Conservation (phyloP, 768 basidiomycete genomes). For the Suillus bovinus region DNA sequence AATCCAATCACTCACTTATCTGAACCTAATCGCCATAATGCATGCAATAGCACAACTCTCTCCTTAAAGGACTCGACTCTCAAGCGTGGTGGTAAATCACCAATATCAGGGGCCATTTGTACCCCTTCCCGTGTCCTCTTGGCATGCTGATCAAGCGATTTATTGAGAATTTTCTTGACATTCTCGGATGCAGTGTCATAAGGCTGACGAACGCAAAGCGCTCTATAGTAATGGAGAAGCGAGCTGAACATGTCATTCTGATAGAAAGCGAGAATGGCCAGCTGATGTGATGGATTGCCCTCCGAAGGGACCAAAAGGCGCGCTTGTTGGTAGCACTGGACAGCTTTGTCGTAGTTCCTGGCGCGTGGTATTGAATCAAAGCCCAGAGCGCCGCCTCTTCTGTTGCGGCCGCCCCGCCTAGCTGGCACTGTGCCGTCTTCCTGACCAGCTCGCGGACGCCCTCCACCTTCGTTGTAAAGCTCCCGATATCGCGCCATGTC, state of each 20-base stretch:
- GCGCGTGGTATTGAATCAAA: conserved; percentile 52
- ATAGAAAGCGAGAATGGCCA: conserved; percentile 90
- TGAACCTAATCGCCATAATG: conserved; percentile 57
- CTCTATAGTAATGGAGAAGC: conserved; percentile 86
- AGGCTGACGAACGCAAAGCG: conserved; percentile 81
- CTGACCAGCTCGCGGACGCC: conserved; percentile 65
- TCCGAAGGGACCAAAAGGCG: conserved; percentile 79
- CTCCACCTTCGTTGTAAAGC: conserved; percentile 75
- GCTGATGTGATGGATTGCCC: conserved; percentile 94
- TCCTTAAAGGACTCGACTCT: conserved; percentile 70
- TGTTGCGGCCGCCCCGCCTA: conserved; percentile 44
- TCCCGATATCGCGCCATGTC: conserved; percentile 95
- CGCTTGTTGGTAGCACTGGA: conserved; percentile 85
- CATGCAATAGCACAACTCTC: conserved; percentile 75
- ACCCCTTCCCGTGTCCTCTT: conserved; percentile 42
- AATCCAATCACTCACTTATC: conserved; percentile 51
- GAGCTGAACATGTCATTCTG: conserved; percentile 79
- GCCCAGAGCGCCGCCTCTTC: conserved; percentile 47
- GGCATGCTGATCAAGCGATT: conserved; percentile 62
- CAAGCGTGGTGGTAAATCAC: conserved; percentile 46
- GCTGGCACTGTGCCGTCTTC: conserved; percentile 50
- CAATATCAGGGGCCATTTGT: conserved; percentile 31
- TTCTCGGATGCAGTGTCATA: conserved; percentile 91
- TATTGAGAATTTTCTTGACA: conserved; percentile 67
- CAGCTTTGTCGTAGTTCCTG: conserved; percentile 73